Conservation (phyloP, 768 basidiomycete species). For the Jaapia argillacea region DNA sequence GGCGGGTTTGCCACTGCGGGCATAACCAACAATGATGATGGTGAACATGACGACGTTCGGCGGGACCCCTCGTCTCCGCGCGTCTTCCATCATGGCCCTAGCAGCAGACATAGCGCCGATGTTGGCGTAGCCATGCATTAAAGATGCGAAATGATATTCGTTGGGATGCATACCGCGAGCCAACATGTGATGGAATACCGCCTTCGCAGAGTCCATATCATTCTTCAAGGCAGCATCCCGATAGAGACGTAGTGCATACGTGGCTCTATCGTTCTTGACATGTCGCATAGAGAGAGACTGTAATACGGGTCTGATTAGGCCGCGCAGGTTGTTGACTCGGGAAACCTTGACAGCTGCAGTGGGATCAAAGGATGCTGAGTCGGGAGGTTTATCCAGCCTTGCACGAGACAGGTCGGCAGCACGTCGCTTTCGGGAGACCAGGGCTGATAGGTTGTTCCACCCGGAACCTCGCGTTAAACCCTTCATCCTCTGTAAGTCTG, state of each 20-base stretch:
- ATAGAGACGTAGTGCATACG: slow-evolving; percentile 52
- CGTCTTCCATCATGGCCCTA: slow-evolving; percentile 41
- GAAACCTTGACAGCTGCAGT: slow-evolving; percentile 33
- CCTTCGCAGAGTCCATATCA: slow-evolving; percentile 40
- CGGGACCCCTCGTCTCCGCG: slow-evolving; percentile 36
- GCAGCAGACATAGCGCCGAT: slow-evolving; percentile 53
- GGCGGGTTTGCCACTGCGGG: slow-evolving; percentile 44
- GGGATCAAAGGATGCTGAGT: slow-evolving; percentile 43
- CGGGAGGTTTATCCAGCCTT: too few species aligned
- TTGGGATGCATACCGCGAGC: slow-evolving; percentile 63
- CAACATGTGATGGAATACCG: slow-evolving; percentile 48
- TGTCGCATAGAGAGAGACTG: slow-evolving; percentile 35
- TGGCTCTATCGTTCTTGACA: slow-evolving; percentile 45
- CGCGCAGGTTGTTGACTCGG: background rate
- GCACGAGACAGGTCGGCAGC: too few species aligned
- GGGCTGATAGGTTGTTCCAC: too few species aligned
- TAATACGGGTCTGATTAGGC: slow-evolving; percentile 27
- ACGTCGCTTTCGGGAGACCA: too few species aligned
- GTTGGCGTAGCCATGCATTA: slow-evolving; percentile 65
- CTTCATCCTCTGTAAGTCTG: slow-evolving; percentile 45
- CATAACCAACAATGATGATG: slow-evolving; percentile 64
- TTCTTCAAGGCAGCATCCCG: slow-evolving; percentile 45
- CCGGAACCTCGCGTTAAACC: too few species aligned
- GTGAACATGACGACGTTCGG: slow-evolving; percentile 68
- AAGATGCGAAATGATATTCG: slow-evolving; percentile 59